Percentiles rank a stretch among this genome's conserved stretches.
phyloP scores from a whole-genome alignment of 495 filamentous ascomycete genomes.

The Trichocladium uniseriatum region DNA sequence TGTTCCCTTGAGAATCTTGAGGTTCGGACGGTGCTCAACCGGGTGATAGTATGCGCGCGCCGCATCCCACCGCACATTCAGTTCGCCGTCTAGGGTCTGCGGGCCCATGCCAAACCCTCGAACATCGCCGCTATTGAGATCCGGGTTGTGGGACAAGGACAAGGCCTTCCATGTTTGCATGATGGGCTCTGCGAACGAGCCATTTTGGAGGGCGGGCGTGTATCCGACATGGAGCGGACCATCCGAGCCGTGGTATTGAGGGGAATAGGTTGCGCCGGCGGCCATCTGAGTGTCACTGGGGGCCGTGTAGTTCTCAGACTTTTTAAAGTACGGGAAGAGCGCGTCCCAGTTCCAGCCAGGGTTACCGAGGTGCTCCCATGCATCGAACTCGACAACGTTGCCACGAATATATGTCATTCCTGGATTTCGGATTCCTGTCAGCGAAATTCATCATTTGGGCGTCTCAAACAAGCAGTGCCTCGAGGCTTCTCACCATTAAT shows the following conservation, averaged over 20 bases:
- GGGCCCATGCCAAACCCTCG: neutral
- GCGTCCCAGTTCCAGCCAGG: slow-evolving; percentile 7
- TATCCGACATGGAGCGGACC: slow-evolving; percentile 1
- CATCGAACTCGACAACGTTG: neutral
- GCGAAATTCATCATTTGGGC: too few relatives aligned
- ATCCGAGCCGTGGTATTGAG: neutral
- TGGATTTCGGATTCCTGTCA: too few relatives aligned
- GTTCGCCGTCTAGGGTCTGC: neutral
- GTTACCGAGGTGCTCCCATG: slow-evolving; percentile 6
- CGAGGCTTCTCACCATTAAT: slow-evolving; percentile 4
- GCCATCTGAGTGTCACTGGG: neutral
- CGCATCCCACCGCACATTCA: neutral
- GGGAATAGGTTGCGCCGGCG: neutral
- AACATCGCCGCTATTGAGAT: neutral
- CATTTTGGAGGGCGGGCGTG: neutral
- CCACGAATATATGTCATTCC: slow-evolving; percentile 4
- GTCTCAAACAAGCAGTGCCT: too few relatives aligned
- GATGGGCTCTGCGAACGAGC: neutral
- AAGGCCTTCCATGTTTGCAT: neutral
- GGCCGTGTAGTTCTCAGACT: neutral
- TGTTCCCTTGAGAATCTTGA: neutral
- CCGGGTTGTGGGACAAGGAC: neutral
- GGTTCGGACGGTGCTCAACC: neutral
- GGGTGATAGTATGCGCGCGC: slow-evolving; percentile 1
- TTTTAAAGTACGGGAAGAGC: slow-evolving; percentile 1